Base-by-base conservation (phyloP, 164 flowering plant genomes). In the Vitis vinifera region DNA sequence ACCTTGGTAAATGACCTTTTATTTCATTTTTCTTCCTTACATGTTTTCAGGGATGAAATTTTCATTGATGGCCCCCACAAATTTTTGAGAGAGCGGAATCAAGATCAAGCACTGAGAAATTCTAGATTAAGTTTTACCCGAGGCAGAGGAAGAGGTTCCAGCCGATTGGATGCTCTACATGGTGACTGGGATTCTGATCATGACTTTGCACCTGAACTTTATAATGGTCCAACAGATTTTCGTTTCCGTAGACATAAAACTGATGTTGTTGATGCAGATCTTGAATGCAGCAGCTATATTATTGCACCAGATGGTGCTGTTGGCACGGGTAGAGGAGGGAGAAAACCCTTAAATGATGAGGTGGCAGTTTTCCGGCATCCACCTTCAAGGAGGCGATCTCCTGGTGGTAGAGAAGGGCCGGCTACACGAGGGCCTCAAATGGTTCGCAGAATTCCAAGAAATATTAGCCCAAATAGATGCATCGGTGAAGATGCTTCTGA, bases 331-430 rank as follows among this genome's bases (percentile, higher is more conserved):
- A 78, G 87, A 68, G 76, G 84, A 71, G 82, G 88, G 68, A 82
- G 88, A 72, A 83, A 81, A 72, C 55, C 66, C 8, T 57, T 78
- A 51, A 79, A 71, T 68, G 79, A 81, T 66, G 88, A 81, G 31
- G 62, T 74, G 62, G 65, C 83, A 53, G 58, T 62, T 67, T 78
- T 76, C 51, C 78, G 77, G 27, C 85, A 78, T 73, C 63, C 73
- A 16, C 67, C 82, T 8, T 67, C 82, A 37, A 84, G 93, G 74
- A 80, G 89, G 72, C 73, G 83, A 7, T 84, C 90, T 49, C 87
- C 87, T 62, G 82, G 80, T n/a, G 75, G 71, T 19, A 82, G 85
- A 68, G 87, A 72, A 51, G 87, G 79, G 16, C 77, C 76, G 55
- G 59, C 65, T 11, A 30, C 73, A 48, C 82, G 82, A 62, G 81